phyloP scores from a whole-genome alignment of 768 basidiomycete genomes.

The Austroboletus festivus region DNA sequence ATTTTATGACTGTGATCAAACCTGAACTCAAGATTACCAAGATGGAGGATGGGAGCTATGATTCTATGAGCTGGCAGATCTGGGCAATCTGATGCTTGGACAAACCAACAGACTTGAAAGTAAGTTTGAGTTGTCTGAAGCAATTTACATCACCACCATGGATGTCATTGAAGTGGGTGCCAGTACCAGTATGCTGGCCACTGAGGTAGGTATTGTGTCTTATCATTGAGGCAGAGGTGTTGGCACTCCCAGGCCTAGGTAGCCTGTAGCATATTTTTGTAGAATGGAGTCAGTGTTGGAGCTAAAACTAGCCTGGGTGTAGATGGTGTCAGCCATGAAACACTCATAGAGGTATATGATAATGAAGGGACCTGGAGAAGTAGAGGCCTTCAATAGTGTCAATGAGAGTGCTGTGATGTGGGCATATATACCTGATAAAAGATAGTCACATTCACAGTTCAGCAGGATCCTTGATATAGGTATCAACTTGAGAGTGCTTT shows the following conservation, averaged over 20 bases:
- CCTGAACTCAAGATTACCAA: slow-evolving; percentile 92
- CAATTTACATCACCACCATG: slow-evolving; percentile 83
- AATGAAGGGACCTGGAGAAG: slow-evolving; percentile 41
- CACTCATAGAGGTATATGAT: slow-evolving; percentile 51
- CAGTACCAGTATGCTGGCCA: slow-evolving; percentile 58
- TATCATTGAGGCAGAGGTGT: slow-evolving; percentile 81
- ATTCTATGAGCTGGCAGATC: slow-evolving; percentile 90
- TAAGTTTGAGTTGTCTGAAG: slow-evolving; percentile 87
- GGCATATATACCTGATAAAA: too few relatives aligned
- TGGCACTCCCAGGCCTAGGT: slow-evolving; percentile 89
- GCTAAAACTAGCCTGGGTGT: slow-evolving; percentile 67
- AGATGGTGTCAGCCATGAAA: slow-evolving; percentile 80
- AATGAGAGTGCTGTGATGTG: too few relatives aligned
- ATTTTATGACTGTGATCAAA: slow-evolving; percentile 80
- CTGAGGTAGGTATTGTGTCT: slow-evolving; percentile 84
- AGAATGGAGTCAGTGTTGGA: slow-evolving; percentile 82
- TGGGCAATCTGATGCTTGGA: slow-evolving; percentile 95
- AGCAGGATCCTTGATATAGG: too few relatives aligned
- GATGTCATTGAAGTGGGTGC: slow-evolving; percentile 42
- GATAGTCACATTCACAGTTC: too few relatives aligned
- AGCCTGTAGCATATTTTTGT: slow-evolving; percentile 83
- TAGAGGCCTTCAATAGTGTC: too few relatives aligned
- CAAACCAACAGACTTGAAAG: slow-evolving; percentile 88
- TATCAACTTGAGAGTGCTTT: too few relatives aligned
- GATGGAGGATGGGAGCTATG: slow-evolving; percentile 91